Base-by-base conservation (phyloP, 495 filamentous ascomycete species). In the Parathielavia hyrcaniae region DNA sequence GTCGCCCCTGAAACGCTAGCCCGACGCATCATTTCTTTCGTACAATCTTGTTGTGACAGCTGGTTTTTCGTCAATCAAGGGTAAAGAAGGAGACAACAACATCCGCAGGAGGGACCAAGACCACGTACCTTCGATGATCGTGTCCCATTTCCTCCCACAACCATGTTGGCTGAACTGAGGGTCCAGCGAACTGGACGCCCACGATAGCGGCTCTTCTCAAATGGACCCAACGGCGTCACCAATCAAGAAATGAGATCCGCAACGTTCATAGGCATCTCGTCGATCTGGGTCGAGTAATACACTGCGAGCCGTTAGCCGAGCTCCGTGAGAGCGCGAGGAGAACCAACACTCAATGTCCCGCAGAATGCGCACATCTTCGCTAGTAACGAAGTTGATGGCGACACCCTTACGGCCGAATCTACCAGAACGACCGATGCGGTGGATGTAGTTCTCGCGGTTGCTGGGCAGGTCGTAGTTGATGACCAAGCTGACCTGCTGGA, bases 371-470 rank as follows among this genome's bases (percentile, higher is more conserved):
- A 98, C 93, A 79, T 98, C 93, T 60, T 98, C 93, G 67, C 89
- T 90, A 56, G 95, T 98, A 72, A 98, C 93, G 76, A 98, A 98
- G 86, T 98, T 98, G 82, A 98, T 98, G 64, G 93, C 95, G 74
- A 98, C 93, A 86, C 93, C 93, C 83, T 98, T 98, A 72, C 93
- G 89, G 73, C 93, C 93, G 79, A 98, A 98, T 81, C 93, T 90
- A 75, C 93, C 93, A 74, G 91, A 90, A 81, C 93, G 91, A 81
- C 93, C 93, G 70, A 98, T 98, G 67, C 93, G 86, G 79, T 98
- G 93, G 77, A 98, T 98, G 86, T 98, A 98, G 83, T 98, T 98
- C 79, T 98, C 93, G 71, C 93, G 90, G 81, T 98, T 98, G 75
- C 89, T 88, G 55, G 93, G 93, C 17, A 98, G 81, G 74, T 98